Conservation (phyloP, 1,139 yeast genomes). For the Yamadazyma dendronema region DNA sequence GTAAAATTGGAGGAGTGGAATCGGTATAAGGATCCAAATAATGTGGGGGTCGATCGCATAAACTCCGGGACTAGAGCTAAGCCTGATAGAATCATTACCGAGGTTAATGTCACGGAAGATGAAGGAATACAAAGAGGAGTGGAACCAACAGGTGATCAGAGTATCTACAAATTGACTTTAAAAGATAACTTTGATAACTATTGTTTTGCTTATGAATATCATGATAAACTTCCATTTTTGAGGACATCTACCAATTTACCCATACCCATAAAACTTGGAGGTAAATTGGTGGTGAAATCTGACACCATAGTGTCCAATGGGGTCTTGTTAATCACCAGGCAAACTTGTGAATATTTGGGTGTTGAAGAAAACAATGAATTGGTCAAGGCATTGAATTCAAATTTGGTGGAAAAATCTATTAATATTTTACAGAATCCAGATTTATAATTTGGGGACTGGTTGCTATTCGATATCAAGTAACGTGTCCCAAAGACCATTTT, state of each 20-base stretch:
- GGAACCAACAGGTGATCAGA: conserved; percentile 8
- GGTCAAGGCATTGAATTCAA: conserved; percentile 22
- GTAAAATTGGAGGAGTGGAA: conserved; percentile 42
- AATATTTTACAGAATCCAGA: conserved; percentile 22
- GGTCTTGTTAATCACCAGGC: conserved; percentile 28
- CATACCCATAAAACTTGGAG: conserved; percentile 39
- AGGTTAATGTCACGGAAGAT: conserved; percentile 29
- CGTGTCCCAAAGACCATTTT: conserved; percentile 74
- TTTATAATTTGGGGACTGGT: conserved; percentile 7
- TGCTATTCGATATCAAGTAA: conserved; percentile 35
- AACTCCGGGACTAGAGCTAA: conserved; percentile 14
- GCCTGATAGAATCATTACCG: conserved; percentile 25
- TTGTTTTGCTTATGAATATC: conserved; percentile 40
- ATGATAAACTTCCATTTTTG: conserved; percentile 35
- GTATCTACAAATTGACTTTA: conserved; percentile 33
- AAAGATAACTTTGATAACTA: conserved; percentile 31
- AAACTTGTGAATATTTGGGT: conserved; percentile 36
- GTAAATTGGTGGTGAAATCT: conserved; percentile 28
- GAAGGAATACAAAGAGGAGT: neutral
- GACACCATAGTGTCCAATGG: conserved; percentile 38
- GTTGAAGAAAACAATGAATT: conserved; percentile 21
- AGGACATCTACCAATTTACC: conserved; percentile 25
- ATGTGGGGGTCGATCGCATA: conserved; percentile 39
- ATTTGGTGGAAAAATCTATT: conserved; percentile 36
- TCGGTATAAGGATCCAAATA: conserved; percentile 38